A percentile compares a stretch with the other conserved stretches of the same genome.
phyloP scores from a whole-genome alignment of 1,139 yeast species.

The Torulaspora pretoriensis region DNA sequence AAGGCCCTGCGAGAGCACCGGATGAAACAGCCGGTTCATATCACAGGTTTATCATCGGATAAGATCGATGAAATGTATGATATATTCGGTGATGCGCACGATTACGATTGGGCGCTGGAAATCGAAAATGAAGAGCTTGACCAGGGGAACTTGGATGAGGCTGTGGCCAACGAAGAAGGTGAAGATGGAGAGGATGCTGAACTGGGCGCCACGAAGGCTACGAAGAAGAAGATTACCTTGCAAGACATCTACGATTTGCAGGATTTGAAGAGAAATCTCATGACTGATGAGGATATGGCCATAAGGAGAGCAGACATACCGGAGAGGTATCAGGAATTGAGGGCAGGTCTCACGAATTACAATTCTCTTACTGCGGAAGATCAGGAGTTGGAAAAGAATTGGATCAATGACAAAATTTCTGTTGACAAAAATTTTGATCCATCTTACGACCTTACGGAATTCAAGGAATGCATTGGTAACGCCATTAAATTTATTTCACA shows the following conservation, averaged over 20 bases:
- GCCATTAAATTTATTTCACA: constrained; percentile 75
- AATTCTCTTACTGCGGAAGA: constrained; percentile 62
- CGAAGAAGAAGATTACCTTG: constrained; percentile 53
- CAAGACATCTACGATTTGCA: constrained; percentile 93
- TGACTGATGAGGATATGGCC: constrained; percentile 87
- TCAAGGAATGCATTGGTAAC: constrained; percentile 65
- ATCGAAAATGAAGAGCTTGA: constrained; percentile 65
- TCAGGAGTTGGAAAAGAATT: constrained; percentile 64
- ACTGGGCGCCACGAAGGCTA: constrained; percentile 41
- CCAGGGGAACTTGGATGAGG: constrained; percentile 39
- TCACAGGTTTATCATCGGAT: constrained; percentile 83
- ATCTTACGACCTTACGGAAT: constrained; percentile 51
- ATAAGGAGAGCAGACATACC: constrained; percentile 88
- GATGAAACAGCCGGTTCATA: constrained; percentile 50
- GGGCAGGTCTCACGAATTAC: constrained; percentile 59
- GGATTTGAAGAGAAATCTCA: constrained; percentile 82
- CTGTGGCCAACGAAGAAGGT: constrained; percentile 40
- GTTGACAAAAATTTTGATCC: constrained; percentile 48
- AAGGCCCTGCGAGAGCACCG: constrained; percentile 36
- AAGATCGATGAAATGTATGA: constrained; percentile 89
- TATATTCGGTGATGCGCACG: constrained; percentile 95
- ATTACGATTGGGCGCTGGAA: constrained; percentile 96
- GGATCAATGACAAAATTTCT: constrained; percentile 63
- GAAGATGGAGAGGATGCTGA: constrained; percentile 50
- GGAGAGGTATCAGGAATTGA: constrained; percentile 79